phyloP scores from a whole-genome alignment of 1,284 basidiomycete genomes.

The Schizopora paradoxa region DNA sequence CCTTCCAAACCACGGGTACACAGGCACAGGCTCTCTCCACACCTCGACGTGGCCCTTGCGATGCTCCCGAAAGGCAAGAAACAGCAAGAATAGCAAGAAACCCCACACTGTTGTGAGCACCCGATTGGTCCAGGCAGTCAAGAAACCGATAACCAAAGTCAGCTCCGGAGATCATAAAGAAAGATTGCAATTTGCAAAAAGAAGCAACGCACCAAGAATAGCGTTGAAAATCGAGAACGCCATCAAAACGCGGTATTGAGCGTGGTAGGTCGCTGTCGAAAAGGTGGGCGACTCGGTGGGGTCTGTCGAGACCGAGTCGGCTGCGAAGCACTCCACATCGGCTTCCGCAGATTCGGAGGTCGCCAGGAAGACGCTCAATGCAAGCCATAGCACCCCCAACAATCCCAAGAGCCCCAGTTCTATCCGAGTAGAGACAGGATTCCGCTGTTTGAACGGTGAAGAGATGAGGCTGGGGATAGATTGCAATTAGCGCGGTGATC shows the following conservation, averaged over 20 bases:
- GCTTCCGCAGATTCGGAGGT: conserved; percentile 70
- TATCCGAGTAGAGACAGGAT: conserved; percentile 72
- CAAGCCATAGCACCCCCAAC: conserved; percentile 73
- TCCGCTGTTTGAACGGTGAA: conserved; percentile 56
- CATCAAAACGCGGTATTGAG: conserved; percentile 75
- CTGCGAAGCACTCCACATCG: conserved; percentile 74
- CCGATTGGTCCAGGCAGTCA: too few relatives aligned
- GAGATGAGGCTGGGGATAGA: conserved; percentile 46
- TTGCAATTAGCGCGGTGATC: background rate
- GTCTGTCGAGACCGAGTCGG: conserved; percentile 41
- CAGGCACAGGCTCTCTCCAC: conserved; percentile 69
- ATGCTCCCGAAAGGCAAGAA: conserved; percentile 61
- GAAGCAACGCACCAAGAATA: conserved; percentile 47
- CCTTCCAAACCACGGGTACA: conserved; percentile 64
- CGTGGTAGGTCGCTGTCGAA: conserved; percentile 70
- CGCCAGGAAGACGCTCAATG: conserved; percentile 64
- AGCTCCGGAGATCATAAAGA: too few relatives aligned
- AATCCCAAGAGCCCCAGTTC: conserved; percentile 67
- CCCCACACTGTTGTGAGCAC: conserved; percentile 50
- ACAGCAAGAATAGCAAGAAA: conserved; percentile 54
- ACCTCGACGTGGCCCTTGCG: conserved; percentile 60
- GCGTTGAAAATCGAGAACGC: conserved; percentile 75
- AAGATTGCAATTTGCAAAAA: conserved; percentile 9
- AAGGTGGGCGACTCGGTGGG: conserved; percentile 53
- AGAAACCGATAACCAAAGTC: too few relatives aligned